A percentile compares a stretch with the other conserved stretches of the same genome.
Conservation (phyloP, 73 alveolate genomes). For the Paramecium sexaurelia region DNA sequence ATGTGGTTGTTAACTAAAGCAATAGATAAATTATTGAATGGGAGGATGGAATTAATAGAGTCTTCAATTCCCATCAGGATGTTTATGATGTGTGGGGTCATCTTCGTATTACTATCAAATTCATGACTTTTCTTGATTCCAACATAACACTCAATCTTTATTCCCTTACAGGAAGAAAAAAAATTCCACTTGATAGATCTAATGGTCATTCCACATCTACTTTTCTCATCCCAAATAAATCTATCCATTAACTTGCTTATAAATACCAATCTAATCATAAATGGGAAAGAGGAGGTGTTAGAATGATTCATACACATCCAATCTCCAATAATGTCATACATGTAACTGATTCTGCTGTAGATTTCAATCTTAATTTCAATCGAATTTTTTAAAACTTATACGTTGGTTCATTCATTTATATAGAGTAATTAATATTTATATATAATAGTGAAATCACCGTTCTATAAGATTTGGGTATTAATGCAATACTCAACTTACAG, state of each 20-base stretch:
- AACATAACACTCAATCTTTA: not conserved
- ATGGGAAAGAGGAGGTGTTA: slow-evolving; percentile 3
- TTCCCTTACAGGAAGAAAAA: not conserved
- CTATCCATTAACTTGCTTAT: not conserved
- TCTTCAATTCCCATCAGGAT: not conserved
- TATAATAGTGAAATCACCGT: not conserved
- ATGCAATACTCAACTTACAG: slow-evolving; percentile 10
- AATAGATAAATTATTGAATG: not conserved
- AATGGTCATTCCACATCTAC: not conserved
- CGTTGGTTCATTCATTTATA: slow-evolving; percentile 32
- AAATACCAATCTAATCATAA: not conserved
- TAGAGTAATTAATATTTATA: not conserved
- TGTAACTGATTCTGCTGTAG: not conserved
- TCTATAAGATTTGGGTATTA: not conserved
- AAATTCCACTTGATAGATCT: not conserved
- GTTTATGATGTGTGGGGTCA: slow-evolving; percentile 41
- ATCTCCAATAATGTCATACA: not conserved
- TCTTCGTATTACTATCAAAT: not conserved
- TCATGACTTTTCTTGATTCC: not conserved
- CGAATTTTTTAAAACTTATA: not conserved
- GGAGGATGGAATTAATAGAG: slow-evolving; percentile 44
- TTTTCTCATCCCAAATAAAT: not conserved
- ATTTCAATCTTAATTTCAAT: slow-evolving; percentile 2
- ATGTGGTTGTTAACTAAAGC: slow-evolving; percentile 22
- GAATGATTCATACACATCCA: not conserved